Conservation (phyloP, 2,329 filamentous ascomycete species). For the Phaeosphaeria sp. region DNA sequence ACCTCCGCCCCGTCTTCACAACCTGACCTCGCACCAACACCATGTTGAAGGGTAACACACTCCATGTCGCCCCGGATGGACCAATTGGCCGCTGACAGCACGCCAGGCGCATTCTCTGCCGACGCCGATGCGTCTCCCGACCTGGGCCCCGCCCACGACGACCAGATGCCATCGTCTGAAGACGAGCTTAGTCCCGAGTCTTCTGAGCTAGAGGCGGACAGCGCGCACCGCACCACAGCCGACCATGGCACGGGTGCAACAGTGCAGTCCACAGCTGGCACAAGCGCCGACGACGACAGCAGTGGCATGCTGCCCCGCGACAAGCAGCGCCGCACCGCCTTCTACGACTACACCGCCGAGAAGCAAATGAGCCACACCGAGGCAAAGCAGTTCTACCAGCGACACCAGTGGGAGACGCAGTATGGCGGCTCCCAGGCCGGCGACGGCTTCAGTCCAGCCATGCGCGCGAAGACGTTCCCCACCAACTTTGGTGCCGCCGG, state of each 20-base stretch:
- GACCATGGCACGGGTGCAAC: slow-evolving; percentile 28
- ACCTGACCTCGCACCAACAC: slow-evolving; percentile 23
- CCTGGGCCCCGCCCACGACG: slow-evolving; percentile 40
- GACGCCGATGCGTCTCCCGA: slow-evolving; percentile 47
- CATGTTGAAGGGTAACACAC: slow-evolving; percentile 37
- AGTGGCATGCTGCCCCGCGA: slow-evolving; percentile 55
- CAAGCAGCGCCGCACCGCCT: slow-evolving; percentile 75
- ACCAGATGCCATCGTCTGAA: slow-evolving; percentile 45
- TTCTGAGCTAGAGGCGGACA: slow-evolving; percentile 34
- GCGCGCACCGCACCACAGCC: slow-evolving; percentile 15
- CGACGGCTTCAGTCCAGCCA: slow-evolving; percentile 50
- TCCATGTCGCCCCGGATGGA: neutral
- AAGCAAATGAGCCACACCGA: slow-evolving; percentile 94
- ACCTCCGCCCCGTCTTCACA: slow-evolving; percentile 17
- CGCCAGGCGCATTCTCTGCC: slow-evolving; percentile 34
- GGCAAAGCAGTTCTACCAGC: slow-evolving; percentile 94
- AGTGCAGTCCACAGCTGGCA: slow-evolving; percentile 25
- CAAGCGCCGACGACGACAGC: slow-evolving; percentile 33
- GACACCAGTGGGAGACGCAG: slow-evolving; percentile 73
- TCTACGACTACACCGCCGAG: slow-evolving; percentile 92
- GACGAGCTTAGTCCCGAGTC: slow-evolving; percentile 41
- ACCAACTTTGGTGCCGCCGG: slow-evolving; percentile 49
- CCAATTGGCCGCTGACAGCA: slow-evolving; percentile 12
- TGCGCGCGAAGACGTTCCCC: slow-evolving; percentile 54
- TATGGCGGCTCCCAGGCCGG: slow-evolving; percentile 50